These are phyloP conservation scores for Amaranthus tricolor DNA, from an alignment of 179 eudicot species.

Conservation along the genomic window DNA sequence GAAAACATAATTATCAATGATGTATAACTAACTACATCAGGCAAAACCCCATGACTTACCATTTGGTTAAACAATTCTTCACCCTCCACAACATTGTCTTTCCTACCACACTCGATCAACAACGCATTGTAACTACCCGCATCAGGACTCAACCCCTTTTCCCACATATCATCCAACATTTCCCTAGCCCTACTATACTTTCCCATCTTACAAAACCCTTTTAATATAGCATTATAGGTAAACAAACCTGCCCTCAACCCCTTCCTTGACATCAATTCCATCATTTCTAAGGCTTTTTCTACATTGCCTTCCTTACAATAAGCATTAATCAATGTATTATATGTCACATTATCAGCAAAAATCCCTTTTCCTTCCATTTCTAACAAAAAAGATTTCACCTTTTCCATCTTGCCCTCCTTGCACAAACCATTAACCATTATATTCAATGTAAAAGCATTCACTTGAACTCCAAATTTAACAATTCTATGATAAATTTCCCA, in stretches of 20 bases:
- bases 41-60: constrained; percentile 41
- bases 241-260: constrained; percentile 48
- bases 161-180: constrained; percentile 55
- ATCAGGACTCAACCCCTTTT: constrained; percentile 59
- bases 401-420: constrained; percentile 51
- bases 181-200: constrained; percentile 52
- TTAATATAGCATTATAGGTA: constrained; percentile 62
- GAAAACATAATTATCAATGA: constrained; percentile 56
- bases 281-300: constrained; percentile 59
- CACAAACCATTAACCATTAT: constrained; percentile 89
- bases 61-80: constrained; percentile 53
- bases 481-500: constrained; percentile 53
- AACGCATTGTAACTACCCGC: constrained; percentile 56
- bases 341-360: constrained; percentile 68
- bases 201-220: constrained; percentile 63
- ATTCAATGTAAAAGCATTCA: constrained; percentile 64
- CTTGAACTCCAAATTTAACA: constrained; percentile 36
- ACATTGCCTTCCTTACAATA: constrained; percentile 55
- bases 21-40: constrained; percentile 72
- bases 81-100: constrained; percentile 40
- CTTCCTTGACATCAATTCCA: constrained; percentile 48
- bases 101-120: constrained; percentile 55
- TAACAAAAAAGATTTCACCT: constrained; percentile 39
- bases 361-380: constrained; percentile 65
- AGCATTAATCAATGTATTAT: constrained; percentile 62